Evolutionary conservation across 768 basidiomycete species (phyloP), one percentile per base, ranked within the genome.

Genomic region (Boletus subcaerulescens): DNA sequence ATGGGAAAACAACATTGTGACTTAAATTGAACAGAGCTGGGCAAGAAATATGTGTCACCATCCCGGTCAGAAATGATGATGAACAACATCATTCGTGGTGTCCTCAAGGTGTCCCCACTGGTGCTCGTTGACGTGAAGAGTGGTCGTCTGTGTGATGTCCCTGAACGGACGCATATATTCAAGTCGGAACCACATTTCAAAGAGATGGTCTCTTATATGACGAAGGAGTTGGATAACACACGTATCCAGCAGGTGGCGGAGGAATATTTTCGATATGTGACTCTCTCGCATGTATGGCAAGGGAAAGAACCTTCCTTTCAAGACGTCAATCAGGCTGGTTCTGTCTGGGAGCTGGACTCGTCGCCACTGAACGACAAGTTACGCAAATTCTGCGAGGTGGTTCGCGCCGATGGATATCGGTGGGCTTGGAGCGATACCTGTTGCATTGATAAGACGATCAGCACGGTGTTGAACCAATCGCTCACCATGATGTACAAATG

Each of bases 401-500:
- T 50, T 24, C 48, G 39, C 12, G 18, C 9, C 2, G 54, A 55
- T 7, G 56, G 57, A 18, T 59, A 48, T 22, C 53, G 57, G 35
- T 62, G 60, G 61, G 56, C 52, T 2, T 60, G 59, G 57, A 51
- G 45, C 1, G 57, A 60, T 12, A 55, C 59, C 2, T 53, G 53
- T 7, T 60, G 59, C 12, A 61, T 60, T 15, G 55, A 57, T n/a
- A 57, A 57, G 46, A 57, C 46, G 42, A 45, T 48, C 35, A 39
- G 47, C 45, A 26, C 52, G 1, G 42, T 55, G 33, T 44, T 43
- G 31, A 45, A 33, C 24, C 53, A 48, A 31, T 60, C 53, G 7
- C 60, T 60, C 20, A 56, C 5, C 5, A 46, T 51, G 46, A 55
- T 60, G 57, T 60, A 61, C 45, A 46, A 18, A 10, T 59, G 60